phyloP scores from a whole-genome alignment of 495 filamentous ascomycete species.

The Neurospora sp. region DNA sequence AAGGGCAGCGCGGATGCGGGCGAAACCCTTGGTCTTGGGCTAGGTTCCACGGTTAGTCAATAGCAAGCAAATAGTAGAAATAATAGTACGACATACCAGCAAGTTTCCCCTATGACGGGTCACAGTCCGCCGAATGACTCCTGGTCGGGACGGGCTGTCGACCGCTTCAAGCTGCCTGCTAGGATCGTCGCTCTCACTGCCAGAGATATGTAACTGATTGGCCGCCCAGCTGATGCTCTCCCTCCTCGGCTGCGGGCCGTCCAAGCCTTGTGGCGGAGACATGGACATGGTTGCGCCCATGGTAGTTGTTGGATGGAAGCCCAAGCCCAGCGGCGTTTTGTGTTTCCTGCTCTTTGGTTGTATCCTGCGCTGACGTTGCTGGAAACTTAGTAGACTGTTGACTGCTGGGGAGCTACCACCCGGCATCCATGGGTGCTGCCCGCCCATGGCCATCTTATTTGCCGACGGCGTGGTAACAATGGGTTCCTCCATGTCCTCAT shows the following conservation, averaged over 20 bases:
- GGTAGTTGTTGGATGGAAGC: conserved; percentile 25
- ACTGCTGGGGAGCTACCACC: conserved; percentile 51
- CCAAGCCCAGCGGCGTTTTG: conserved; percentile 22
- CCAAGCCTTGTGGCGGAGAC: conserved; percentile 30
- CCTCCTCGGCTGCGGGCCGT: conserved; percentile 43
- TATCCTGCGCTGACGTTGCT: conserved; percentile 60
- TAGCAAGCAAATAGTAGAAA: not conserved
- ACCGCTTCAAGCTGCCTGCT: conserved; percentile 36
- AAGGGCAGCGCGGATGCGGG: conserved; percentile 81
- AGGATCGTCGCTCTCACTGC: conserved; percentile 70
- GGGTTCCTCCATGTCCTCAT: conserved; percentile 69
- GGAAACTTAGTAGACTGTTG: conserved; percentile 66
- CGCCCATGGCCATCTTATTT: conserved; percentile 43
- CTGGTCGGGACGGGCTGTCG: conserved; percentile 35
- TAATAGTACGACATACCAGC: conserved; percentile 47
- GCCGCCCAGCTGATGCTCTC: conserved; percentile 83
- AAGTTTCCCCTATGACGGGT: conserved; percentile 73
- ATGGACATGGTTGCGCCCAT: conserved; percentile 22
- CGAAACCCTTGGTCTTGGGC: conserved; percentile 94
- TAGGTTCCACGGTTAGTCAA: conserved; percentile 11
- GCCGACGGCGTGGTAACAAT: conserved; percentile 61
- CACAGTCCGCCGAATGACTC: conserved; percentile 59
- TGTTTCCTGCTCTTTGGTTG: conserved; percentile 32
- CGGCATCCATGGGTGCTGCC: conserved; percentile 34
- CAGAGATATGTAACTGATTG: conserved; percentile 75